Base-by-base conservation (phyloP, 2,329 filamentous ascomycete genomes). In the Nakataea oryzae region DNA sequence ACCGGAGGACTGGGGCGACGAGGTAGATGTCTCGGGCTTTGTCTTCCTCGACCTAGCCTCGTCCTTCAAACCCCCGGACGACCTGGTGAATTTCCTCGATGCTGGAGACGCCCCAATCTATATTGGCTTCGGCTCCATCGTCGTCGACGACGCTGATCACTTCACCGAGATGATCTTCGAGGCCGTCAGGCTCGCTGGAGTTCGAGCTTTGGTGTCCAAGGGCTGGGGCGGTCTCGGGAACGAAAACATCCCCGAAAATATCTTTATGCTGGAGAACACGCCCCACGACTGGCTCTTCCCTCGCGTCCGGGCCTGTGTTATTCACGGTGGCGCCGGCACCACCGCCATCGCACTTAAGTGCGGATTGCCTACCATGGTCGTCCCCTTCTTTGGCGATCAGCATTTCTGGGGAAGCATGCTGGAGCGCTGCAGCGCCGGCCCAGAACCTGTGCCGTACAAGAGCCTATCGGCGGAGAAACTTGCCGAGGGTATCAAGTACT, bases 321-420 rank as follows among this genome's bases (percentile, higher is more conserved):
- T 90, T 64, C 89, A 91, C 65, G 89, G 89, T n/a, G 89, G 89
- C 14, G 89, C 89, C 0, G 89, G 89, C 2, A 92, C 89, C 0
- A 90, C 88, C 0, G 89, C 89, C 1, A 88, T 88, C 58, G 87
- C 87, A 1, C 76, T 92, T 34, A 89, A 88, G 70, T 87, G 82
- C 65, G 89, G 82, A 3, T 84, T 82, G 67, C 89, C 89, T 0
- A 90, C 86, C 6, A 88, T 91, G 83, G 82, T 91, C 29, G 86
- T 92, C 2, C 89, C 89, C 0, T 92, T 92, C 74, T 92, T 92
- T 66, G 89, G 89, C 3, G 89, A 92, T 69, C 89, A 92, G 71
- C 82, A 87, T 59, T 92, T 92, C 70, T 92, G 89, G 89, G 89
- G 88, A 2, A 78, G 79, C 24, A 89, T 89, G 84, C 79, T 91